Evolutionary conservation across 495 filamentous ascomycete genomes (phyloP).

Genomic region (Penicillium cataractarum): DNA sequence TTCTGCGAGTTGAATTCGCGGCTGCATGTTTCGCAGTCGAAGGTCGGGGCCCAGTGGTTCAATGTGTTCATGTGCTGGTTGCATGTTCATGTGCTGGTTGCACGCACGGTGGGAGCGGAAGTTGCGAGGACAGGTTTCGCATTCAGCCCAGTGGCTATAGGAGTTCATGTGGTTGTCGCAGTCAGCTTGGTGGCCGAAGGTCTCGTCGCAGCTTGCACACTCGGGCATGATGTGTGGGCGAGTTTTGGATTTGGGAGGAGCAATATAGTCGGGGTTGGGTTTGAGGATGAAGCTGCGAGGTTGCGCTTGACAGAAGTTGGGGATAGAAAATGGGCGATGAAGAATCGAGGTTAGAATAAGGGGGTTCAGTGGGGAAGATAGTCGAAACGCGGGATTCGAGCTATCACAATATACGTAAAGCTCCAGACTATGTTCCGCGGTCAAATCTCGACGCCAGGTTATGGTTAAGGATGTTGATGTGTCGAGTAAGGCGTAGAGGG

Average conservation of each 20-base stretch:
- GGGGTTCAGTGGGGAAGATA: too few relatives aligned
- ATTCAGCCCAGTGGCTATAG: slow-evolving; percentile 26
- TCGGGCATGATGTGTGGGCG: not conserved
- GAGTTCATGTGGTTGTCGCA: slow-evolving; percentile 39
- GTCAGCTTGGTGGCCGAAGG: slow-evolving; percentile 3
- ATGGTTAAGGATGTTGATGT: too few relatives aligned
- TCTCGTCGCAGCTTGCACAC: not conserved
- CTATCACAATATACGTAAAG: too few relatives aligned
- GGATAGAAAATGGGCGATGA: too few relatives aligned
- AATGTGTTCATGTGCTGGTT: slow-evolving; percentile 44
- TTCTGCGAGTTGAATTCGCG: slow-evolving; percentile 26
- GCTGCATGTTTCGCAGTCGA: slow-evolving; percentile 44
- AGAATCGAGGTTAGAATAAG: not conserved
- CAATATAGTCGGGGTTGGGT: not conserved
- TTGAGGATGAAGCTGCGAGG: not conserved
- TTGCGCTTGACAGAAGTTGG: too few relatives aligned
- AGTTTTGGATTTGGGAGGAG: too few relatives aligned
- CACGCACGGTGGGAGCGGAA: slow-evolving; percentile 30
- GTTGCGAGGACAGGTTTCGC: slow-evolving; percentile 36
- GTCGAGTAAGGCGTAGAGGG: too few relatives aligned
- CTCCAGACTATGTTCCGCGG: too few relatives aligned
- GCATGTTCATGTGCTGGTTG: slow-evolving; percentile 47
- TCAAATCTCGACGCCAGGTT: too few relatives aligned
- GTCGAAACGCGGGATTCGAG: too few relatives aligned
- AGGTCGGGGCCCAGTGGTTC: slow-evolving; percentile 36